A percentile compares a stretch with the other conserved stretches of the same genome.
Conservation (phyloP, 768 basidiomycete species). For the Lactarius indigo region DNA sequence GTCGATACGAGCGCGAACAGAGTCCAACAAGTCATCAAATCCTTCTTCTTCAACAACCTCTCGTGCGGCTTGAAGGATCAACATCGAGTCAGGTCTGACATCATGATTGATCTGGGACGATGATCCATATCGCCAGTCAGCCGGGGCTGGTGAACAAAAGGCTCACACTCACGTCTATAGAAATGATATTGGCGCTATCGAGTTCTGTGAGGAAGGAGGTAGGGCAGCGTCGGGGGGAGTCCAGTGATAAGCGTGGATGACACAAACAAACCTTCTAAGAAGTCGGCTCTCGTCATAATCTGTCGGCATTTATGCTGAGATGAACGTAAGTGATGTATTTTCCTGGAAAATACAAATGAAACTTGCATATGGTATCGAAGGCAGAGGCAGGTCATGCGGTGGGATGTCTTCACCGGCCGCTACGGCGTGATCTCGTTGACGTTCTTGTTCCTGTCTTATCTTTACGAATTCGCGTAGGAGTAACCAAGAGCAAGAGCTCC, state of each 20-base stretch:
- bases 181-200: slow-evolving; percentile 67
- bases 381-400: slow-evolving; percentile 49
- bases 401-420: slow-evolving; percentile 36
- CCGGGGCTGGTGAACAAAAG: background rate
- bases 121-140: background rate
- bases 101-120: slow-evolving; percentile 61
- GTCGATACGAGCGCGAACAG: slow-evolving; percentile 72
- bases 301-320: slow-evolving; percentile 62
- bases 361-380: slow-evolving; percentile 58
- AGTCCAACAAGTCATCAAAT: slow-evolving; percentile 74
- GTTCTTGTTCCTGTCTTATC: slow-evolving; percentile 47
- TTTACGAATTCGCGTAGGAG: slow-evolving; percentile 72
- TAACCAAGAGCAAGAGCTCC: slow-evolving; percentile 79
- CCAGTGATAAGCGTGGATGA: background rate
- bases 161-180: slow-evolving; percentile 73
- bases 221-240: background rate
- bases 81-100: slow-evolving; percentile 76
- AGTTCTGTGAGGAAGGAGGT: slow-evolving; percentile 41
- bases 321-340: slow-evolving; percentile 1
- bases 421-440: slow-evolving; percentile 39
- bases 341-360: slow-evolving; percentile 15
- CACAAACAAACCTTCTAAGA: slow-evolving; percentile 60
- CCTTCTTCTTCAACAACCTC: slow-evolving; percentile 69
- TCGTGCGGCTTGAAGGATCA: slow-evolving; percentile 68
- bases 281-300: slow-evolving; percentile 84